phyloP scores from a whole-genome alignment of 2,329 filamentous ascomycete genomes.

The Emergomyces pasteurianus region DNA sequence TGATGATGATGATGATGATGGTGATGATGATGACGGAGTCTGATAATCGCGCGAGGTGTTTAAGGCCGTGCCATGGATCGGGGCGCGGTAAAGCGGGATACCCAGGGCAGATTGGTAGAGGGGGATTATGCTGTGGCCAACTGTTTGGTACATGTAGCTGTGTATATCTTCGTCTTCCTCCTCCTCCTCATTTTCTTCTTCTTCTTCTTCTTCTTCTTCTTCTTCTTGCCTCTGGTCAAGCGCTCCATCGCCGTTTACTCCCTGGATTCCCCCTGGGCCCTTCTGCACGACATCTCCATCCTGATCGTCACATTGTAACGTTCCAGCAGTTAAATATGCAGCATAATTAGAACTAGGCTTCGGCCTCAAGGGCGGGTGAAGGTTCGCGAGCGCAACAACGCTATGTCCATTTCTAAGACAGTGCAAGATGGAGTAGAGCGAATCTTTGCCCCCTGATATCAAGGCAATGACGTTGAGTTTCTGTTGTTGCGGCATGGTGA shows the following conservation, averaged over 20 bases:
- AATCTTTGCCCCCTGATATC: conserved; percentile 95
- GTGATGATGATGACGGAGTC: conserved; percentile 11
- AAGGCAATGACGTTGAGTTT: conserved; percentile 69
- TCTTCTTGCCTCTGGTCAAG: conserved; percentile 1
- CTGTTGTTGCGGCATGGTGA: conserved; percentile 6
- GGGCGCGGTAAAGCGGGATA: conserved; percentile 70
- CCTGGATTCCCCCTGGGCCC: conserved; percentile 17
- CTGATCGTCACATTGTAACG: conserved; percentile 7
- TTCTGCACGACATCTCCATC: conserved; percentile 21
- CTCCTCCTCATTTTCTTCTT: conserved; percentile 23
- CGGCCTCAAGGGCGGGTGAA: conserved; percentile 48
- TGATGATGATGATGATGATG: not conserved
- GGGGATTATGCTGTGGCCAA: conserved; percentile 77
- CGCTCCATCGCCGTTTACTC: conserved; percentile 15
- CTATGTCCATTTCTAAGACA: conserved; percentile 75
- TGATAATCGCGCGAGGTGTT: conserved; percentile 62
- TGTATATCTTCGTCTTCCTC: conserved; percentile 58
- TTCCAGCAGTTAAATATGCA: not conserved
- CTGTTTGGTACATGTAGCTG: conserved; percentile 99
- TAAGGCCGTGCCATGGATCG: conserved; percentile 60
- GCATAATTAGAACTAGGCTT: not conserved
- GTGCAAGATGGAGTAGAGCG: conserved; percentile 84
- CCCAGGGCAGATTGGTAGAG: conserved; percentile 69
- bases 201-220: conserved; percentile 25
- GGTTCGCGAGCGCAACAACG: conserved; percentile 78